phyloP scores from a whole-genome alignment of 176 grass and related monocot species.

The Pharus latifolius region DNA sequence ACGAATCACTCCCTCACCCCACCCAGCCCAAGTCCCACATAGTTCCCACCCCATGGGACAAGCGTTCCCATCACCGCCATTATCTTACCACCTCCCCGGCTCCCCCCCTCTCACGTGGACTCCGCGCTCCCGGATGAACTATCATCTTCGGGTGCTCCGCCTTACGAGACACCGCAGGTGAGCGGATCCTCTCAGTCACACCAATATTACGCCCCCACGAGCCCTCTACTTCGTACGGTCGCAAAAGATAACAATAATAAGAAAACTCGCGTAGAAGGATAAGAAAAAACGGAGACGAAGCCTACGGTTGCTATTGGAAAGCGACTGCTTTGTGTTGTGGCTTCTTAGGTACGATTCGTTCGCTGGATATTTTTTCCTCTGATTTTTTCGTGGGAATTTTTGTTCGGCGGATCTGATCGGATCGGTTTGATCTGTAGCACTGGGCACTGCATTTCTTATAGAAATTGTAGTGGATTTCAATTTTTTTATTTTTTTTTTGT shows the following conservation, averaged over 20 bases:
- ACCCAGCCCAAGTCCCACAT: too few relatives aligned
- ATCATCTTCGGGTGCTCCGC: too few relatives aligned
- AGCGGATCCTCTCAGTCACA: too few relatives aligned
- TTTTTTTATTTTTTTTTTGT: background rate
- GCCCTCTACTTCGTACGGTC: slow-evolving; percentile 25
- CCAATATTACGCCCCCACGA: slow-evolving; percentile 13
- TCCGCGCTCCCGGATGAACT: too few relatives aligned
- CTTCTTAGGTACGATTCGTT: background rate
- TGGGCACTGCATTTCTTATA: background rate
- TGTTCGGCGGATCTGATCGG: background rate
- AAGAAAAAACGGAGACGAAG: background rate
- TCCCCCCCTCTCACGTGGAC: too few relatives aligned
- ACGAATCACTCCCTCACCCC: too few relatives aligned
- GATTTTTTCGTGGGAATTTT: background rate
- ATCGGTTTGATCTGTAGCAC: background rate
- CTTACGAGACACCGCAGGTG: too few relatives aligned
- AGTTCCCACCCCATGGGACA: too few relatives aligned
- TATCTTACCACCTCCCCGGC: too few relatives aligned
- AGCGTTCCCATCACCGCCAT: too few relatives aligned
- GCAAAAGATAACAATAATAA: slow-evolving; percentile 25
- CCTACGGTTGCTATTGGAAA: background rate
- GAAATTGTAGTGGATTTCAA: background rate
- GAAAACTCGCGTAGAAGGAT: background rate
- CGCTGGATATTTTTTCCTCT: background rate
- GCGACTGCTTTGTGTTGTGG: background rate